Percentiles rank a stretch among this genome's conserved stretches.
Conservation (phyloP, 345 rosid genomes). For the Bruguiera parviflora region DNA sequence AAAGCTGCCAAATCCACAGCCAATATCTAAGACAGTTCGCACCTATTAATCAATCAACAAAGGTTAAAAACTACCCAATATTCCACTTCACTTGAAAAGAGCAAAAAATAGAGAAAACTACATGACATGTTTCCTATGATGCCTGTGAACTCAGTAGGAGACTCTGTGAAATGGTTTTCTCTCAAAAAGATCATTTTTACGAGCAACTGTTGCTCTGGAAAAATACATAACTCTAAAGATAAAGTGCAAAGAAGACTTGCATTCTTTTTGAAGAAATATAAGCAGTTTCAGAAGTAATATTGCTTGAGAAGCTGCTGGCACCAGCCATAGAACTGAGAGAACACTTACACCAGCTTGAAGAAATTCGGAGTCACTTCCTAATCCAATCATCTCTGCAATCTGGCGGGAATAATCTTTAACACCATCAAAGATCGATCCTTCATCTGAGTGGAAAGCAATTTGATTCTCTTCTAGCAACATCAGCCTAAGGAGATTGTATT, state of each 20-base stretch:
- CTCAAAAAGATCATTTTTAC: too few relatives aligned
- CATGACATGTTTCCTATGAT: not conserved
- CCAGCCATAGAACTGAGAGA: constrained; percentile 18
- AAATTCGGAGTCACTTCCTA: constrained; percentile 86
- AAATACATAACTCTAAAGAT: too few relatives aligned
- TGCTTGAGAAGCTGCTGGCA: not conserved
- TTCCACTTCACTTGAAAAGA: constrained; percentile 5
- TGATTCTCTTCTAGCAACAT: constrained; percentile 99
- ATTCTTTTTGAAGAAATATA: too few relatives aligned
- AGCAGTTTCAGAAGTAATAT: not conserved
- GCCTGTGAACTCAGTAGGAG: not conserved
- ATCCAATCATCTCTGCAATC: constrained; percentile 94
- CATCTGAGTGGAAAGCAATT: constrained; percentile 89
- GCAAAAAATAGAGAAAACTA: not conserved
- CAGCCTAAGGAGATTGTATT: constrained; percentile 42
- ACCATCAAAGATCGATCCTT: constrained; percentile 80
- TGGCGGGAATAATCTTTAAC: constrained; percentile 95
- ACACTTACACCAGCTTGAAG: constrained; percentile 87
- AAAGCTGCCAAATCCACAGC: constrained; percentile 98
- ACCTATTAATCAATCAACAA: constrained; percentile 43
- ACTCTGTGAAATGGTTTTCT: not conserved
- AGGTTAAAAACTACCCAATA: not conserved
- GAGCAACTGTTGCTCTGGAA: too few relatives aligned
- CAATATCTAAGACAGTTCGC: constrained; percentile 74
- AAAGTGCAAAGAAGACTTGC: too few relatives aligned